phyloP scores from a whole-genome alignment of 768 basidiomycete genomes.

The Tricholoma terreum region DNA sequence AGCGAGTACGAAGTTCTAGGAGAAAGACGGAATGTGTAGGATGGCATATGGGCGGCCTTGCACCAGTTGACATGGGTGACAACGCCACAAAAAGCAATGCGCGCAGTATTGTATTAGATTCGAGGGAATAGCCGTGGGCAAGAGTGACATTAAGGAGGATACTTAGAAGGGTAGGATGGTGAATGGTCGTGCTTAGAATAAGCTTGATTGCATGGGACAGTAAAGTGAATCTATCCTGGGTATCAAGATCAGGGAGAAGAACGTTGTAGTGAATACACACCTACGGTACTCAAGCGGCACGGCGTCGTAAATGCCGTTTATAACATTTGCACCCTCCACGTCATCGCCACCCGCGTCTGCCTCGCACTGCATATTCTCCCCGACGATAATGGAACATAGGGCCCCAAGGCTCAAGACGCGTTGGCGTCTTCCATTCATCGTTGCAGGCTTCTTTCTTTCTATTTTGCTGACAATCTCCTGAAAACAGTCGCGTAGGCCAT shows the following conservation, averaged over 20 bases:
- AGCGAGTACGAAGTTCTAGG: conserved; percentile 39
- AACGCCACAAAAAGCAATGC: conserved; percentile 39
- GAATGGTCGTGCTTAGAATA: conserved; percentile 42
- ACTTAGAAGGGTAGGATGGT: conserved; percentile 46
- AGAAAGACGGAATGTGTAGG: conserved; percentile 47
- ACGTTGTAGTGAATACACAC: conserved; percentile 28
- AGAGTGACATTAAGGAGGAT: conserved; percentile 51
- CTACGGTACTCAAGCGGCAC: conserved; percentile 51
- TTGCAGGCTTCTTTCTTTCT: not conserved
- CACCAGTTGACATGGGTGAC: conserved; percentile 19
- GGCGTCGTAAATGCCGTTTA: conserved; percentile 46
- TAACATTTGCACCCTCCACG: conserved; percentile 24
- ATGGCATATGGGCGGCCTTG: conserved; percentile 35
- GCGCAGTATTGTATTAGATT: conserved; percentile 43
- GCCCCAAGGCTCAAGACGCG: conserved; percentile 36
- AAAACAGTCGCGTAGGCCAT: conserved; percentile 56
- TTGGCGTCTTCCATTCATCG: conserved; percentile 10
- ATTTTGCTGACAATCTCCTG: conserved; percentile 45
- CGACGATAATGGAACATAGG: conserved; percentile 46
- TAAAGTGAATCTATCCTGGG: conserved; percentile 39
- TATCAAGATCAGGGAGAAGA: not conserved
- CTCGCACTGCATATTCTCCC: conserved; percentile 40
- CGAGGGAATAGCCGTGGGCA: conserved; percentile 37
- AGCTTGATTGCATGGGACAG: conserved; percentile 51
- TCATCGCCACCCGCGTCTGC: conserved; percentile 23